Base-by-base conservation (phyloP, 345 rosid species). In the Hibiscus tridactylites region DNA sequence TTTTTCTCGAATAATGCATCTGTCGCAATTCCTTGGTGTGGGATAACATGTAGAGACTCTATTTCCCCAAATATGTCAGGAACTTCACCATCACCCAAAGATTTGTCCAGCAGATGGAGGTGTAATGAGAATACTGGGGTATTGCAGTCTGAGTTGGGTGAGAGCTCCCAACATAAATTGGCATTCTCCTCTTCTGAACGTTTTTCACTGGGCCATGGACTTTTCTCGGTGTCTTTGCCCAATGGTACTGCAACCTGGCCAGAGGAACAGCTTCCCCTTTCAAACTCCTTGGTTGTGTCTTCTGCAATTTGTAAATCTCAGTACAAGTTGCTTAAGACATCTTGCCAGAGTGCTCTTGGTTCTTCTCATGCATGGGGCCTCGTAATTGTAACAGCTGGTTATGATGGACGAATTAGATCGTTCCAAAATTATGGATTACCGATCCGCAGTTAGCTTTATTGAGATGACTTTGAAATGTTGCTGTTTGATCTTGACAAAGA, bases 191-290 rank as follows among this genome's bases (percentile, higher is more conserved):
- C 85, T 11, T 71, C 78, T 66, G 83, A 76, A 39, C 53, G 64
- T 52, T 67, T 76, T 42, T 60, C 78, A 1, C 28, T 76, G 44
- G 67, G 44, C 61, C 76, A 42, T 17, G 68, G 74, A 16, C 53
- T 72, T 49, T 70, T 76, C 42, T 53, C 71, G 0, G 81, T 79
- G 21, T 62, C 85, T 6, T 58, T 81, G 64, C 50, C 31, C 87
- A 87, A 71, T 81, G 87, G 82, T 57, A 75, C 82, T 29, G 88
- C 87, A 17, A 87, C 90, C 1, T 87, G 91, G 89, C 91, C 91
- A 12, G 91, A 83, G 77, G 85, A 85, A 69, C 79, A 80, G 56
- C 81, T 85, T 29, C 77, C 74, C 12, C 15, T 73, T 46, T 28
- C 76, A 57, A 68, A 44, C 52, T 68, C 82, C n/a, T 21, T 9